These are phyloP conservation scores for Xylaria acuta DNA, from an alignment of 495 filamentous ascomycete species.

Conservation along the genomic window DNA sequence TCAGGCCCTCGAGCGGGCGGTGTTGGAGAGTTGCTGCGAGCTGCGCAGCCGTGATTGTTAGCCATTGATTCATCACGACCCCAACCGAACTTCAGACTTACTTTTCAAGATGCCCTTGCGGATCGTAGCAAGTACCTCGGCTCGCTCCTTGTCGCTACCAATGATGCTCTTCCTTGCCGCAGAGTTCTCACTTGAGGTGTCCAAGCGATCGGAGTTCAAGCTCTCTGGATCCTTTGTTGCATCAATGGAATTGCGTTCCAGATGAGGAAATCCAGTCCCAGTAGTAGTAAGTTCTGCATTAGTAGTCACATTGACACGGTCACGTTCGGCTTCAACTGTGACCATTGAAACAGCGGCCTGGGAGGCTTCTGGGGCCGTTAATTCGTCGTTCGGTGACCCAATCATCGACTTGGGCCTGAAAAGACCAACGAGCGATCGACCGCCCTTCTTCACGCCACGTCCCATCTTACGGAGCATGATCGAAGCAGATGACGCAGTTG, in stretches of 20 bases:
- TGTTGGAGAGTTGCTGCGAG: constrained; percentile 67
- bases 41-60: constrained; percentile 35
- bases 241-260: constrained; percentile 83
- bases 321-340: constrained; percentile 90
- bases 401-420: constrained; percentile 94
- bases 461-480: constrained; percentile 99
- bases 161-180: constrained; percentile 81
- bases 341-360: constrained; percentile 89
- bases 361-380: constrained; percentile 67
- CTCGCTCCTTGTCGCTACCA: constrained; percentile 87
- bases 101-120: constrained; percentile 96
- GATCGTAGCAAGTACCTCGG: constrained; percentile 86
- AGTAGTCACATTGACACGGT: constrained; percentile 79
- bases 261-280: constrained; percentile 83
- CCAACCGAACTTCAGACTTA: constrained; percentile 51
- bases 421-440: constrained; percentile 87
- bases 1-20: constrained; percentile 67
- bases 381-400: constrained; percentile 74
- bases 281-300: constrained; percentile 75
- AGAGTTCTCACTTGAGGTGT: constrained; percentile 65
- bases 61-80: constrained; percentile 14
- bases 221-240: constrained; percentile 50
- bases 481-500: constrained; percentile 95
- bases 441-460: constrained; percentile 92
- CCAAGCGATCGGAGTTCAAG: constrained; percentile 53